Evolutionary conservation across 1,284 basidiomycete species (phyloP).

Genomic region (Schizopora paradoxa): DNA sequence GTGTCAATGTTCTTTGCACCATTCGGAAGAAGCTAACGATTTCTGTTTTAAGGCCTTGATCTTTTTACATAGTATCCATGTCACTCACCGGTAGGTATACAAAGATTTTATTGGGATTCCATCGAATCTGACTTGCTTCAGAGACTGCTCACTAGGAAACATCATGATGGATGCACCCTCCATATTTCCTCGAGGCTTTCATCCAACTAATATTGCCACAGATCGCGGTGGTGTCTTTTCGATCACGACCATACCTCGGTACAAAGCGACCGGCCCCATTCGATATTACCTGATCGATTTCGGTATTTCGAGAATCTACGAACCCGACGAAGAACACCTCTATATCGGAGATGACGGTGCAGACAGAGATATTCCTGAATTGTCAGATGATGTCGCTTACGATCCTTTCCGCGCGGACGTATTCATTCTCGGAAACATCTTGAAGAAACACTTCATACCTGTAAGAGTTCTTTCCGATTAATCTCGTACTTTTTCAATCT

Average conservation of each 20-base stretch:
- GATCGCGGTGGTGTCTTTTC: constrained; percentile 14
- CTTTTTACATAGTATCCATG: constrained; percentile 24
- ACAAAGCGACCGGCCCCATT: constrained; percentile 16
- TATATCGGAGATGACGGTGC: background rate
- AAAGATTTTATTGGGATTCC: background rate
- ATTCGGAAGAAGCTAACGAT: background rate
- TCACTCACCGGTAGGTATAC: constrained; percentile 25
- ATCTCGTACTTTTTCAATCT: no score
- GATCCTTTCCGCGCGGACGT: background rate
- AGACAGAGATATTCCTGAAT: constrained; percentile 2
- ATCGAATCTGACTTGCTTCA: background rate
- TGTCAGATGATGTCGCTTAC: background rate
- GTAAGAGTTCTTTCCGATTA: no score
- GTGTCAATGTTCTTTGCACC: no score
- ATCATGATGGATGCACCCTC: constrained; percentile 28
- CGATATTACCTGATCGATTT: constrained; percentile 30
- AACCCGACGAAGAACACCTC: background rate
- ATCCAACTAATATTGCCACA: constrained; percentile 20
- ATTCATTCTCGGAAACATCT: background rate
- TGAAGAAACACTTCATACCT: background rate
- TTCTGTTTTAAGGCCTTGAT: constrained; percentile 19
- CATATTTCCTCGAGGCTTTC: constrained; percentile 25
- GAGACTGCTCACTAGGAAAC: constrained; percentile 15
- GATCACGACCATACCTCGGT: constrained; percentile 4
- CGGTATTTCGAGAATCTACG: constrained; percentile 22